These are phyloP conservation scores for Colletotrichum eremochloae DNA, from an alignment of 2,329 filamentous ascomycete species.

Conservation along the genomic window DNA sequence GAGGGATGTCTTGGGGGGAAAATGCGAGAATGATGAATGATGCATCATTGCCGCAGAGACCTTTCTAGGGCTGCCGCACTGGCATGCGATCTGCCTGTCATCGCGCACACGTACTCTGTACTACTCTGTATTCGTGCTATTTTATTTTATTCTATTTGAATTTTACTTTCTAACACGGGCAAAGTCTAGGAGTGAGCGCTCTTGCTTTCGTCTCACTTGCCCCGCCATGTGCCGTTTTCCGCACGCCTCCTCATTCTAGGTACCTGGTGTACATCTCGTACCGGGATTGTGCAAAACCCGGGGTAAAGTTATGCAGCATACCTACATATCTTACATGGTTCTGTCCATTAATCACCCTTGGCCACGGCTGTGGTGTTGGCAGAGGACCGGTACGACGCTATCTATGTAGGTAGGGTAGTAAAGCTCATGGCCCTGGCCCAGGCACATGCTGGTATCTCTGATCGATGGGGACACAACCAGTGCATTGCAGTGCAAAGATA, in stretches of 20 bases:
- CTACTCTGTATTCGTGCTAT: conserved; percentile 43
- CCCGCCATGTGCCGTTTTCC: conserved; percentile 26
- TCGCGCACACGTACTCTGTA: not conserved
- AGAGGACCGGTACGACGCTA: too few relatives aligned
- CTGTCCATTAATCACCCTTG: not conserved
- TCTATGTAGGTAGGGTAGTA: too few relatives aligned
- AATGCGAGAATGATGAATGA: conserved; percentile 15
- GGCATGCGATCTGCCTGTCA: conserved; percentile 10
- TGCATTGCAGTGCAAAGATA: too few relatives aligned
- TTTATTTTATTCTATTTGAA: conserved; percentile 22
- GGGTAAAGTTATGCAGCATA: conserved; percentile 19
- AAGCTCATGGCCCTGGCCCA: not conserved
- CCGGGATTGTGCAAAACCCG: conserved; percentile 29
- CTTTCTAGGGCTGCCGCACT: conserved; percentile 25
- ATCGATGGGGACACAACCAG: not conserved
- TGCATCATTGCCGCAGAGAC: conserved; percentile 39
- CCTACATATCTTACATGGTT: not conserved
- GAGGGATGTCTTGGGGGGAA: not conserved
- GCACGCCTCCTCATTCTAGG: conserved; percentile 26
- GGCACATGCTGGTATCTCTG: conserved; percentile 12
- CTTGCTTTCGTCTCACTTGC: conserved; percentile 54
- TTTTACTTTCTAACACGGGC: conserved; percentile 46
- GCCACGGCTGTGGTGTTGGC: not conserved
- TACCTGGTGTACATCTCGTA: not conserved
- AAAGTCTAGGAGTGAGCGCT: conserved; percentile 58